Evolutionary conservation across 148 eudicot genomes (phyloP).

Genomic region (Limonium bicolor): DNA sequence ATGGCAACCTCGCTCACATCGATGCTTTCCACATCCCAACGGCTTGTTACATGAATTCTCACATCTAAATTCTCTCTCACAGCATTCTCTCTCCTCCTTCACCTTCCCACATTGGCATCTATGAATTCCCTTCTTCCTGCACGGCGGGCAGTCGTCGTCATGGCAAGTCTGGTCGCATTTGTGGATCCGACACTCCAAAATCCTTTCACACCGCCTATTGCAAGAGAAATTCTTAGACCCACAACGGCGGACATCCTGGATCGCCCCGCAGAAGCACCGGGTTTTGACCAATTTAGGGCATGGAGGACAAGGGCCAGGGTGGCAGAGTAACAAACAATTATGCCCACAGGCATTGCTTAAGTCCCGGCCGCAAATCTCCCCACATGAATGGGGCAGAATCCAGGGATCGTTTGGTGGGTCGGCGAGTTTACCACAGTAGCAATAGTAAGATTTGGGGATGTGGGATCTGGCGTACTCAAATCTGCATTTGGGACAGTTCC

Average conservation of each 20-base stretch:
- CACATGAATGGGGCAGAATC: conserved; percentile 93
- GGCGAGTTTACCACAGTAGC: conserved; percentile 67
- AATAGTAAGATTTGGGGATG: conserved; percentile 55
- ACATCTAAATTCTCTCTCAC: conserved; percentile 55
- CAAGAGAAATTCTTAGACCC: conserved; percentile 93
- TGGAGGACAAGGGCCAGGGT: conserved; percentile 92
- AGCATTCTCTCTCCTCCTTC: conserved; percentile 66
- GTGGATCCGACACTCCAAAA: conserved; percentile 57
- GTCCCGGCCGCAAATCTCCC: conserved; percentile 62
- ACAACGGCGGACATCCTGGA: conserved; percentile 70
- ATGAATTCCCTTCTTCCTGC: conserved; percentile 45
- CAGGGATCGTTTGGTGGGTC: conserved; percentile 77
- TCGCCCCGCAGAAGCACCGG: conserved; percentile 59
- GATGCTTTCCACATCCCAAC: conserved; percentile 80
- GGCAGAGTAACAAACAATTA: conserved; percentile 63
- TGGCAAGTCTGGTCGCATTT: conserved; percentile 68
- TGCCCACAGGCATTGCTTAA: conserved; percentile 72
- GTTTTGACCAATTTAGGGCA: conserved; percentile 75
- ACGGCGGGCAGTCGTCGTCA: conserved; percentile 68
- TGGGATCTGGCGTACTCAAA: conserved; percentile 42
- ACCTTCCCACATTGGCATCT: conserved; percentile 71
- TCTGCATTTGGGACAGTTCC: conserved; percentile 97
- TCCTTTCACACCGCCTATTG: conserved; percentile 29
- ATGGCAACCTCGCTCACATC: conserved; percentile 78
- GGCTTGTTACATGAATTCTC: conserved; percentile 30